Evolutionary conservation across 257 asterid genomes (phyloP), one percentile per base, ranked within the genome.

Genomic region (Cinchona pubescens): DNA sequence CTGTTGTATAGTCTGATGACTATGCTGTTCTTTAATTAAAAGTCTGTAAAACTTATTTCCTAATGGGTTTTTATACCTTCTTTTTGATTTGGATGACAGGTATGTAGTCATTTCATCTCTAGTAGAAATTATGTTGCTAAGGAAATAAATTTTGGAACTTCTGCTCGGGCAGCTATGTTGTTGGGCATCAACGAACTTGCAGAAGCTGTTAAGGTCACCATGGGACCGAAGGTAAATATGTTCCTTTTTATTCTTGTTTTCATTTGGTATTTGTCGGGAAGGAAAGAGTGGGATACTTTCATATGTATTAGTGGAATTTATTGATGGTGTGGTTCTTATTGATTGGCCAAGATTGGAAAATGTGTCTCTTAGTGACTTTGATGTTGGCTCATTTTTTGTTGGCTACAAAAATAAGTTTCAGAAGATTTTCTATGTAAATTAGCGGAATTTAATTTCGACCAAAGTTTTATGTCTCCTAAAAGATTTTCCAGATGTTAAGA

Each of bases 191-290:
- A 90, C 74, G 98, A 93, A 73, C 93, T 93, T 21, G 96, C 98
- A 1, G 97, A 91, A 71, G 98, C 98, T 67, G 98, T 93, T 21
- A 93, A 93, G 84, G 97, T 90, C 76, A 93, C 98, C 25, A 93
- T 93, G 98, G 98, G 97, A 58, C 98, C 98, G 23, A 91, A 91
- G 97, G 98, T 93, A 81, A 76, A 53, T 58, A 1, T 6, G 0
- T 10, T 59, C 51, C 14, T 73, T 37, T 32, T 18, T n/a, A 40
- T 14, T 46, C 11, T 32, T 34, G 18, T 12, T 23, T 25, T 0
- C 69, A 13, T 32, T 8, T 53, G 59, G 53, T 18, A n/a, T 60
- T 23, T 23, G 7, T 40, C 45, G 32, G 23, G 27, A 19, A 32
- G 35, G 49, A 25, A 35, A 34, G 14, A 32, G 18, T 16, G 60